phyloP scores from a whole-genome alignment of 805 yeast genomes.

The Yarrowia sp. region DNA sequence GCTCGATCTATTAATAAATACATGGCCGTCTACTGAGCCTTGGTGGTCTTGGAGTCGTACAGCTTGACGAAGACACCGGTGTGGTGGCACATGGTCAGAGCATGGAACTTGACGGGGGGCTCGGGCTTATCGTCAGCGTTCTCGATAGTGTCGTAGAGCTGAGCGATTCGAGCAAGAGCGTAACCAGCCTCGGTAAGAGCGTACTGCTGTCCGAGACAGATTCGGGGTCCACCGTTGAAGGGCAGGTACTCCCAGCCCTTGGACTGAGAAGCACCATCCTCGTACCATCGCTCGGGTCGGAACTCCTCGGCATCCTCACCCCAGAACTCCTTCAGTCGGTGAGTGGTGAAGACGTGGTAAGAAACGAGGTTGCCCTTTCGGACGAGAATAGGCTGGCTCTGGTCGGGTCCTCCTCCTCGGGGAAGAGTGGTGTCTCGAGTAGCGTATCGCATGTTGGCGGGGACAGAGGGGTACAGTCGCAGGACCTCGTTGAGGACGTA shows the following conservation, averaged over 20 bases:
- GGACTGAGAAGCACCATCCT: constrained; percentile 39
- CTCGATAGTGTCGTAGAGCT: constrained; percentile 29
- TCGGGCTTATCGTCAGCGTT: constrained; percentile 26
- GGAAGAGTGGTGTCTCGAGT: constrained; percentile 50
- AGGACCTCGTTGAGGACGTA: constrained; percentile 50
- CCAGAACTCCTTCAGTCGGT: constrained; percentile 43
- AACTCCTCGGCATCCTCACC: constrained; percentile 49
- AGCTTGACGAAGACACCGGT: constrained; percentile 17
- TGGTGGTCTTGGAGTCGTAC: constrained; percentile 12
- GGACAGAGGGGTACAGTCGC: constrained; percentile 54
- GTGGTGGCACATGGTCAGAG: constrained; percentile 27
- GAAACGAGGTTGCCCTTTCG: constrained; percentile 46
- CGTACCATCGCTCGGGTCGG: constrained; percentile 52
- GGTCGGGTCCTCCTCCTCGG: constrained; percentile 50
- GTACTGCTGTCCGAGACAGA: constrained; percentile 56
- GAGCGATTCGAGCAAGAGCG: constrained; percentile 43
- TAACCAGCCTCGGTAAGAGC: constrained; percentile 54
- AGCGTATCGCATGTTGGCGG: constrained; percentile 49
- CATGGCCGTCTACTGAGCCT: constrained; percentile 15
- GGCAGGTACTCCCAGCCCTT: constrained; percentile 49
- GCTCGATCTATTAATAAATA: constrained; percentile 21
- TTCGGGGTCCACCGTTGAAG: constrained; percentile 56
- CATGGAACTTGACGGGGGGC: constrained; percentile 27
- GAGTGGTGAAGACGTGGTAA: constrained; percentile 46
- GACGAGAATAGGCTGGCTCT: constrained; percentile 42